A percentile compares a stretch with the other conserved stretches of the same genome.
These are phyloP conservation scores for Aspergillus ostianus DNA, from an alignment of 495 filamentous ascomycete species.

Conservation along the genomic window DNA sequence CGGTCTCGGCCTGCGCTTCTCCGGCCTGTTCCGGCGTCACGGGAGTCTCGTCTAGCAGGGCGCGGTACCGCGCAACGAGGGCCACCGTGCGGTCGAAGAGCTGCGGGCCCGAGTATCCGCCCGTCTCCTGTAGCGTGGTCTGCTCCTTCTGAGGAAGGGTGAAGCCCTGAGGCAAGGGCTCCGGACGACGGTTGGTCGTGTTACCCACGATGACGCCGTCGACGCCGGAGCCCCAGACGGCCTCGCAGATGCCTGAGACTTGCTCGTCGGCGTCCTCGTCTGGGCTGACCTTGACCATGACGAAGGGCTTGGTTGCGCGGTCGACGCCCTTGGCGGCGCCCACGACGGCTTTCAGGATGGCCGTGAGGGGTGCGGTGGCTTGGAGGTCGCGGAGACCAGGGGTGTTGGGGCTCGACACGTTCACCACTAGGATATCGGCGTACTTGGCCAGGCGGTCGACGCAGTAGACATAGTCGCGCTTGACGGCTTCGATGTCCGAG, in stretches of 20 bases:
- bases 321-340: constrained; percentile 64
- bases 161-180: constrained; percentile 62
- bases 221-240: constrained; percentile 78
- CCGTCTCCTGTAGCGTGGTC: constrained; percentile 66
- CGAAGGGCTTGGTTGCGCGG: constrained; percentile 70
- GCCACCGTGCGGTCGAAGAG: constrained; percentile 74
- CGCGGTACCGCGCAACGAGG: constrained; percentile 76
- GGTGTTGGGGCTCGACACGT: constrained; percentile 95
- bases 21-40: constrained; percentile 18
- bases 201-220: constrained; percentile 98
- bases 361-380: constrained; percentile 73
- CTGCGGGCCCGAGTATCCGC: constrained; percentile 87
- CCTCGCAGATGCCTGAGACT: constrained; percentile 81
- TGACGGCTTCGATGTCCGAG: constrained; percentile 78
- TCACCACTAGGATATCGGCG: constrained; percentile 92
- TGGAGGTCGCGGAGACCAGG: constrained; percentile 85
- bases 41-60: constrained; percentile 59
- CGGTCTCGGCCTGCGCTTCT: constrained; percentile 12
- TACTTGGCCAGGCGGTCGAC: constrained; percentile 78
- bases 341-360: constrained; percentile 79
- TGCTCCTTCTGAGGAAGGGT: constrained; percentile 65
- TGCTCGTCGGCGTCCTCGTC: constrained; percentile 85
- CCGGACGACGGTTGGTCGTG: constrained; percentile 80
- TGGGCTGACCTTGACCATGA: constrained; percentile 97
- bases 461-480: constrained; percentile 81